phyloP scores from a whole-genome alignment of 2,329 filamentous ascomycete species.

The Neofusicoccum umdonicola region DNA sequence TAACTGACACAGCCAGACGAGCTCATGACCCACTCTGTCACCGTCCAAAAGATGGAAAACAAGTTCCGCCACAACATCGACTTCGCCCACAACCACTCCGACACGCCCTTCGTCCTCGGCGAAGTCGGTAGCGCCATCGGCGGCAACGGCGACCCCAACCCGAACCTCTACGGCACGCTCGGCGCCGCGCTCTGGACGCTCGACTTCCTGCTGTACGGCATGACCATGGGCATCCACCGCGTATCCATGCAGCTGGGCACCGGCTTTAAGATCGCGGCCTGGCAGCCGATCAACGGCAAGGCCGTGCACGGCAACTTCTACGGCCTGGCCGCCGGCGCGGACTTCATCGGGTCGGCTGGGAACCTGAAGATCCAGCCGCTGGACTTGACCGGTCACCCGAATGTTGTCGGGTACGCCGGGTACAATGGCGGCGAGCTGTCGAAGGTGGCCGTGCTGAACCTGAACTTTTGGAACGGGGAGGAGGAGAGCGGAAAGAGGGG shows the following conservation, averaged over 20 bases:
- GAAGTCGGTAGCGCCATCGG: not conserved
- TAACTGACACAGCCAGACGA: not conserved
- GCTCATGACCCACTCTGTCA: not conserved
- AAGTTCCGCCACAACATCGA: not conserved
- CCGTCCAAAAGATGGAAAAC: not conserved
- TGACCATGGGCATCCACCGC: not conserved
- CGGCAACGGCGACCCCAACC: too few relatives aligned
- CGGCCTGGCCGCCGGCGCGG: not conserved
- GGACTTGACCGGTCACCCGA: not conserved
- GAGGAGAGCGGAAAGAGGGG: fast-evolving
- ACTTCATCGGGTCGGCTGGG: not conserved
- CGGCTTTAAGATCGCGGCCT: not conserved
- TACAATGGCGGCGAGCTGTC: not conserved
- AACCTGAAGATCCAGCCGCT: not conserved
- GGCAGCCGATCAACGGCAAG: not conserved
- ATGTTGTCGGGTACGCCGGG: not conserved
- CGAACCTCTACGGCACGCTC: not conserved
- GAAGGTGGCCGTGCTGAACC: not conserved
- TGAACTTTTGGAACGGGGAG: not conserved
- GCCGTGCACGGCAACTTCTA: not conserved
- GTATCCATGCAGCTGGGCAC: not conserved
- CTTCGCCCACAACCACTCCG: too few relatives aligned
- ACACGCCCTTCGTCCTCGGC: not conserved
- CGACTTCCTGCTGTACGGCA: conserved; percentile 7
- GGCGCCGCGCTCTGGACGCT: conserved; percentile 2